Evolutionary conservation across 257 asterid genomes (phyloP).

Genomic region (Ophiorrhiza pumila): DNA sequence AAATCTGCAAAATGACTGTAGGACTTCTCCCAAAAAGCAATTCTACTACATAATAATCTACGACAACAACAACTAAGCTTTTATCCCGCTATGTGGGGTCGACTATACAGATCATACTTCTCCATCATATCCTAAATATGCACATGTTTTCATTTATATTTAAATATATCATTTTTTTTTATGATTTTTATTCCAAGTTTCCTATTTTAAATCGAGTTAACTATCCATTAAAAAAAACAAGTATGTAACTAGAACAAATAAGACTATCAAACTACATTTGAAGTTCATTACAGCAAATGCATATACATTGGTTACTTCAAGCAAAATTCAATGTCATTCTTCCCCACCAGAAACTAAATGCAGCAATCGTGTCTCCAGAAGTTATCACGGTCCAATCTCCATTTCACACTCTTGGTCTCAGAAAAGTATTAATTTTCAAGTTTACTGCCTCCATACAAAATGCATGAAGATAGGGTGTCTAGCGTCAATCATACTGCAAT

Average conservation of each 20-base stretch:
- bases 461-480: not conserved
- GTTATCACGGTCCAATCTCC: not conserved
- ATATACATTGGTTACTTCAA: not conserved
- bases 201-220: too few relatives aligned
- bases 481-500: not conserved
- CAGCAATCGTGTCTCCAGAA: not conserved
- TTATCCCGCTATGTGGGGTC: too few relatives aligned
- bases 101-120: too few relatives aligned
- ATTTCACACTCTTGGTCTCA: not conserved
- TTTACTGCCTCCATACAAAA: not conserved
- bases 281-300: not conserved
- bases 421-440: not conserved
- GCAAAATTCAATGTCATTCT: not conserved
- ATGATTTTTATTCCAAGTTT: too few relatives aligned
- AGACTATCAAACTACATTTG: not conserved
- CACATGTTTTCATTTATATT: too few relatives aligned
- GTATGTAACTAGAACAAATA: not conserved
- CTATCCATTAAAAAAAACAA: not conserved
- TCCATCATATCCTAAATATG: too few relatives aligned
- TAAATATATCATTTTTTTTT: too few relatives aligned
- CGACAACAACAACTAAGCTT: too few relatives aligned
- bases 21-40: not conserved
- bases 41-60: not conserved
- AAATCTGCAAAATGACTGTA: conserved; percentile 2
- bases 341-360: not conserved